Conservation (phyloP, 2,329 filamentous ascomycete species). For the Calonectria multiphialidica region DNA sequence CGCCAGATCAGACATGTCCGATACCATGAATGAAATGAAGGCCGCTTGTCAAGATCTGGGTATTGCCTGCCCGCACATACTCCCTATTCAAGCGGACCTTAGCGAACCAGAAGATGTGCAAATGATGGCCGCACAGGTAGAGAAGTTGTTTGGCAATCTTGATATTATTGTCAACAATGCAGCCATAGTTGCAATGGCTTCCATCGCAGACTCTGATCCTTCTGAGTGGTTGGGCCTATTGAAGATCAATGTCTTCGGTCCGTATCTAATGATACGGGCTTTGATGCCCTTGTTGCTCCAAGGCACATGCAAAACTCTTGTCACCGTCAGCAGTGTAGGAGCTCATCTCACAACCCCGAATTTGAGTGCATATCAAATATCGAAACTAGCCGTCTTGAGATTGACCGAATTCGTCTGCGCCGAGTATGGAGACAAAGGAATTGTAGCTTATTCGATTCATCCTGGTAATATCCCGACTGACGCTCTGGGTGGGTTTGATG, state of each 20-base stretch:
- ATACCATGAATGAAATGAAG: constrained; percentile 47
- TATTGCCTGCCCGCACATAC: constrained; percentile 47
- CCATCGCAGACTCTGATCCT: constrained; percentile 51
- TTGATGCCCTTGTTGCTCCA: constrained; percentile 62
- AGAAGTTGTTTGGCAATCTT: constrained; percentile 46
- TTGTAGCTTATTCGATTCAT: too few relatives aligned
- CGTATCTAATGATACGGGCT: constrained; percentile 56
- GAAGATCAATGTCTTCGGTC: constrained; percentile 64
- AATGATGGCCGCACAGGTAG: constrained; percentile 40
- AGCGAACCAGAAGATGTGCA: constrained; percentile 47
- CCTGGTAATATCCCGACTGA: constrained; percentile 31
- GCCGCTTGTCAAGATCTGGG: constrained; percentile 47
- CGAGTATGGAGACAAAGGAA: constrained; percentile 19
- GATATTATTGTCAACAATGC: constrained; percentile 61
- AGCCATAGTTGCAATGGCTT: constrained; percentile 50
- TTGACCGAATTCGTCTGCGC: constrained; percentile 28
- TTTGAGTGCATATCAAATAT: constrained; percentile 29
- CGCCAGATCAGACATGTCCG: constrained; percentile 59
- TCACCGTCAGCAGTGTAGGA: constrained; percentile 57
- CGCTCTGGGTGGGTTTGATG: neutral
- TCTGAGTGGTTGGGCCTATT: constrained; percentile 59
- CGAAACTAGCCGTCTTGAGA: constrained; percentile 30
- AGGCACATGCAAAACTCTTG: constrained; percentile 53
- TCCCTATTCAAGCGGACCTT: constrained; percentile 55
- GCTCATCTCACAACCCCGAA: constrained; percentile 20